Evolutionary conservation across 1,284 basidiomycete genomes (phyloP).

Genomic region (Ceratobasidium theobromae): DNA sequence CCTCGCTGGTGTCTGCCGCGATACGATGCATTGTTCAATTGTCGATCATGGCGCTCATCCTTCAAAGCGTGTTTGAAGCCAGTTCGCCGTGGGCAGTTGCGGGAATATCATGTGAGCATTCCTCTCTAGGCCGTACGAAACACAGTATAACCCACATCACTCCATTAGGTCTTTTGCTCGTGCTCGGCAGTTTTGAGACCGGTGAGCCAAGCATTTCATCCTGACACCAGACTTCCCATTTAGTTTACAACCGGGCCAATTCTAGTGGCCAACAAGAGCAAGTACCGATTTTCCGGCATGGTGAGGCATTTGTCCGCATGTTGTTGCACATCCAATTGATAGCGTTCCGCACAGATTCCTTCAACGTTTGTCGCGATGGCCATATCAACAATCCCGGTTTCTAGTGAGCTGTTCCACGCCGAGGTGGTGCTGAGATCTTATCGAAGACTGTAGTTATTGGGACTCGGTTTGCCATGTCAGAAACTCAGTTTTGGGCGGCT

Average conservation of each 20-base stretch:
- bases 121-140: neutral
- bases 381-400: constrained; percentile 75
- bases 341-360: constrained; percentile 56
- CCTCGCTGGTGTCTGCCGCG: constrained; percentile 67
- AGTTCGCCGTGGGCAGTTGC: constrained; percentile 72
- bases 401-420: constrained; percentile 42
- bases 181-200: constrained; percentile 59
- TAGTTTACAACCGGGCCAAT: neutral
- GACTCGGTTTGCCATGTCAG: constrained; percentile 71
- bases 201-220: constrained; percentile 52
- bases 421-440: too few relatives aligned
- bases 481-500: constrained; percentile 77
- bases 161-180: constrained; percentile 61
- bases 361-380: constrained; percentile 69
- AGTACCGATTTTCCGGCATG: constrained; percentile 72
- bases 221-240: neutral
- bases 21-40: constrained; percentile 76
- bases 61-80: constrained; percentile 73
- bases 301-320: constrained; percentile 46
- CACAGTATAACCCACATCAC: neutral
- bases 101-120: constrained; percentile 62
- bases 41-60: constrained; percentile 64
- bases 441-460: constrained; percentile 53
- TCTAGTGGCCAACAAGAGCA: constrained; percentile 68
- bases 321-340: neutral